Percentiles rank a stretch among this genome's conserved stretches.
Conservation (phyloP, 2,329 filamentous ascomycete genomes). For the Penicillium sp. region DNA sequence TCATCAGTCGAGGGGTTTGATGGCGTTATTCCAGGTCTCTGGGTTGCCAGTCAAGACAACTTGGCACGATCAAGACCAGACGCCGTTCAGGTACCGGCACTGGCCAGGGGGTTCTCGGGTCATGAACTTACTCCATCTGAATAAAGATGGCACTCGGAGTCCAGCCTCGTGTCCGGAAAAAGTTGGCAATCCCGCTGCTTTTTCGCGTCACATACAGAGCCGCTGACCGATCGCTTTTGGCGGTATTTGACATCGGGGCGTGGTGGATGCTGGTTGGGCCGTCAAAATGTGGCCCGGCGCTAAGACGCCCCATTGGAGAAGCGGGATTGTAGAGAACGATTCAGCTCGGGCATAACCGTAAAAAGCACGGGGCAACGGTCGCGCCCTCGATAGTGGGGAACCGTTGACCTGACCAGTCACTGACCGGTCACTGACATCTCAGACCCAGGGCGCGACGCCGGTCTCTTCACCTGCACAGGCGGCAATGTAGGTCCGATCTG, state of each 20-base stretch:
- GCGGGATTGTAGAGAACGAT: background rate
- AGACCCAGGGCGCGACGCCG: slow-evolving; percentile 6
- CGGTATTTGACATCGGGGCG: background rate
- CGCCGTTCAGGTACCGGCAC: background rate
- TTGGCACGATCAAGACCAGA: background rate
- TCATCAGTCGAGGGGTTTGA: background rate
- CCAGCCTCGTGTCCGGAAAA: background rate
- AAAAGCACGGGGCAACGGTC: background rate
- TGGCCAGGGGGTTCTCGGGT: background rate
- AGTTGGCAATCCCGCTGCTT: background rate
- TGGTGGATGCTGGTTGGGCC: background rate
- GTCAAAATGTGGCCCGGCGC: background rate
- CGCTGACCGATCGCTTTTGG: background rate
- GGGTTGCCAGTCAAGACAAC: background rate
- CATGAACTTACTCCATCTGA: background rate
- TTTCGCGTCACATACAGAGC: background rate
- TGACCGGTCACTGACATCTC: background rate
- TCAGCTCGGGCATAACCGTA: background rate
- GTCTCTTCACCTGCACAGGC: background rate
- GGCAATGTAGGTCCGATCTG: background rate
- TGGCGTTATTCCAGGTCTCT: background rate
- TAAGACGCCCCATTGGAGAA: background rate
- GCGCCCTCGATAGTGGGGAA: background rate
- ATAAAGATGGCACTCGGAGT: background rate
- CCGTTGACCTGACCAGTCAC: background rate